phyloP scores from a whole-genome alignment of 148 eudicot species.

The Amaranthus cruentus region DNA sequence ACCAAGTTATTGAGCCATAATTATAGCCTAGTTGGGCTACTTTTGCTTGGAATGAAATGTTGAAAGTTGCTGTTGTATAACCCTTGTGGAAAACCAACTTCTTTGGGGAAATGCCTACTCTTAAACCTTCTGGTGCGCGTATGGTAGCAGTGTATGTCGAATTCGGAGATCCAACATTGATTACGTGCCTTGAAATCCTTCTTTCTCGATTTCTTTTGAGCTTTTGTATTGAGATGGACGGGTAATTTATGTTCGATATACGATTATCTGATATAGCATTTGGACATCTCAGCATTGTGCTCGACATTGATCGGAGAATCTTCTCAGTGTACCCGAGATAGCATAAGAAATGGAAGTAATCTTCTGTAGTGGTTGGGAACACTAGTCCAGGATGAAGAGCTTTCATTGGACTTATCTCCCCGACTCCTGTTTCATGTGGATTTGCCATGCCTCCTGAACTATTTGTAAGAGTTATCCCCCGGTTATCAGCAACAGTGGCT shows the following conservation, averaged over 20 bases:
- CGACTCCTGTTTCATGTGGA: constrained; percentile 53
- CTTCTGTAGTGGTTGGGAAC: constrained; percentile 41
- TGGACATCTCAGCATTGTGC: constrained; percentile 40
- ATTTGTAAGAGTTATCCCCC: constrained; percentile 36
- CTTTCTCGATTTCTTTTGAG: constrained; percentile 23
- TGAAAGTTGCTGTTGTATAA: constrained; percentile 30
- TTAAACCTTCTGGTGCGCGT: constrained; percentile 39
- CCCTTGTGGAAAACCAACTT: constrained; percentile 33
- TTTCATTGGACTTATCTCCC: constrained; percentile 52
- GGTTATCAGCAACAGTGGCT: constrained; percentile 46
- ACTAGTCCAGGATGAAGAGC: constrained; percentile 66
- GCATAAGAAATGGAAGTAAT: constrained; percentile 51
- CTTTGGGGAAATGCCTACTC: constrained; percentile 39
- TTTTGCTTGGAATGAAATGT: constrained; percentile 38
- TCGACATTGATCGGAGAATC: constrained; percentile 36
- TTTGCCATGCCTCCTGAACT: constrained; percentile 34
- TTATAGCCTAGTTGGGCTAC: constrained; percentile 52
- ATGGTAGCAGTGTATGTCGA: constrained; percentile 40
- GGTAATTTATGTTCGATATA: constrained; percentile 53
- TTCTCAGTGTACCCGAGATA: constrained; percentile 37
- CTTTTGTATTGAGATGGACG: constrained; percentile 52
- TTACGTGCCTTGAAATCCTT: constrained; percentile 39
- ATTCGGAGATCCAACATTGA: constrained; percentile 46
- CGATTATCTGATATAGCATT: constrained; percentile 27
- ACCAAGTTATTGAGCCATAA: constrained; percentile 53